A percentile compares a stretch with the other conserved stretches of the same genome.
Evolutionary conservation across 768 basidiomycete species (phyloP).

Genomic region (Crepidotus variabilis): DNA sequence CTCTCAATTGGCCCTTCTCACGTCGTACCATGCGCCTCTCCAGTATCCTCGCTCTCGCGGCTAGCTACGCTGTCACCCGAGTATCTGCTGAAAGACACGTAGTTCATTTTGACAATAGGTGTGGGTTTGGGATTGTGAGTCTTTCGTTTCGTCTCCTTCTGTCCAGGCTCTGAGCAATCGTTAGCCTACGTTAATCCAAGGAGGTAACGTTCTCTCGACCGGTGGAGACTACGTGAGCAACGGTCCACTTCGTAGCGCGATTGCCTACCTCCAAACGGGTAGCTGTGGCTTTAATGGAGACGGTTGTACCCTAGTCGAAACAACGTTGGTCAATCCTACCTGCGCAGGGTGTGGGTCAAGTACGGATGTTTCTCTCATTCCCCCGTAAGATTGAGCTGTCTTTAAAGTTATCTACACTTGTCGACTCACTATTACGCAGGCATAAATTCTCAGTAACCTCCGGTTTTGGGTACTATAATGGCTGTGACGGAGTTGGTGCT

Average conservation of each 20-base stretch:
- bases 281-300: constrained; percentile 27
- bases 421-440: constrained; percentile 16
- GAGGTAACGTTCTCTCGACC: constrained; percentile 24
- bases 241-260: constrained; percentile 24
- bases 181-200: constrained; percentile 27
- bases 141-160: not conserved
- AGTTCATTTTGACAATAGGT: constrained; percentile 30
- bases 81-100: constrained; percentile 29
- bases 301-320: constrained; percentile 27
- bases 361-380: constrained; percentile 25
- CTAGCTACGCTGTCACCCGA: constrained; percentile 14
- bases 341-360: constrained; percentile 13
- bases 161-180: not conserved
- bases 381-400: constrained; percentile 28
- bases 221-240: constrained; percentile 25
- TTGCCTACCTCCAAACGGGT: constrained; percentile 36
- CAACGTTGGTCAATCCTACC: constrained; percentile 25
- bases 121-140: constrained; percentile 31
- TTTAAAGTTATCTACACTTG: not conserved
- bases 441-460: constrained; percentile 36
- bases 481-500: constrained; percentile 39
- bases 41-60: constrained; percentile 10
- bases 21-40: constrained; percentile 7
- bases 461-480: constrained; percentile 35
- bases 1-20: not conserved